A percentile compares a stretch with the other conserved stretches of the same genome.
Evolutionary conservation across 208 protist species (phyloP).

Genomic region (Trypanosomatidae sp.): DNA sequence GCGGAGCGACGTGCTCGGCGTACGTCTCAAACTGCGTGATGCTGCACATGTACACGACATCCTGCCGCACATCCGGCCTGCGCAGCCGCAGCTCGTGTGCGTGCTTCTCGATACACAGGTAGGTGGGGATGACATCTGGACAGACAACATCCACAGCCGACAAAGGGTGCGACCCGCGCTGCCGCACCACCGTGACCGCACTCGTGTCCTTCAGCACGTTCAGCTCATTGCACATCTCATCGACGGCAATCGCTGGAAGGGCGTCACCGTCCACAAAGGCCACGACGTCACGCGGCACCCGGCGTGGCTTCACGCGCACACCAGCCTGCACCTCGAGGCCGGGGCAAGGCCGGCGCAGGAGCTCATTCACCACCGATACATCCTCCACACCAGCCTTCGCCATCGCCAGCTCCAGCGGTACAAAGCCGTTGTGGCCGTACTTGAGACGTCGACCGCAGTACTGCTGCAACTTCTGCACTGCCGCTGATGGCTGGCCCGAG

Average conservation of each 20-base stretch:
- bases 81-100: constrained; percentile 47
- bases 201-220: constrained; percentile 45
- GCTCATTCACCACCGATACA: constrained; percentile 27
- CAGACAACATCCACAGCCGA: constrained; percentile 45
- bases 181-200: constrained; percentile 50
- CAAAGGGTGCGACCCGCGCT: constrained; percentile 31
- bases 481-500: constrained; percentile 20
- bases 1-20: constrained; percentile 34
- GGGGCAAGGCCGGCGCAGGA: constrained; percentile 23
- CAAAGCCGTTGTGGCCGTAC: constrained; percentile 18
- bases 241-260: constrained; percentile 43
- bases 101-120: constrained; percentile 55
- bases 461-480: constrained; percentile 17
- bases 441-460: constrained; percentile 14
- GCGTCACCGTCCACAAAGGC: constrained; percentile 82
- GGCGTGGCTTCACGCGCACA: constrained; percentile 46
- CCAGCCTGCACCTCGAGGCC: constrained; percentile 46
- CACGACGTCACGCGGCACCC: constrained; percentile 31
- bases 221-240: constrained; percentile 64
- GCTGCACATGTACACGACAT: constrained; percentile 85
- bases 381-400: constrained; percentile 24
- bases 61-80: constrained; percentile 45
- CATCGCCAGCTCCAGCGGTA: constrained; percentile 44
- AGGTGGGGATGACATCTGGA: constrained; percentile 54
- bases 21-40: constrained; percentile 55